Percentiles rank a stretch among this genome's conserved stretches.
These are phyloP conservation scores for Plantago ovata DNA, from an alignment of 257 asterid species.

Conservation along the genomic window DNA sequence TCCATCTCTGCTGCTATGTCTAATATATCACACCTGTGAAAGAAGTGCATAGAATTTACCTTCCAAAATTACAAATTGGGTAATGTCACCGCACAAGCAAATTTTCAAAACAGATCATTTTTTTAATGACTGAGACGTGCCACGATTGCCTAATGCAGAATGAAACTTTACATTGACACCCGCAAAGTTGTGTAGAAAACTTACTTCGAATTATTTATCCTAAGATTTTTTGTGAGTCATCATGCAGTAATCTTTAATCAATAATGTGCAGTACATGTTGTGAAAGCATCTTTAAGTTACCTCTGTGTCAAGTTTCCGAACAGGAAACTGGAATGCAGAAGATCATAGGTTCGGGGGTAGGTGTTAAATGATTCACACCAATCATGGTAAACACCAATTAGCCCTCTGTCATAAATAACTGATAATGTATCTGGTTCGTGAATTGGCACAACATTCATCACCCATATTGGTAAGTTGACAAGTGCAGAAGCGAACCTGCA, in stretches of 20 bases:
- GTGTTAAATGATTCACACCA: constrained; percentile 96
- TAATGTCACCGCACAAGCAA: neutral
- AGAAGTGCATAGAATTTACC: constrained; percentile 5
- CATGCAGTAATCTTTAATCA: too few relatives aligned
- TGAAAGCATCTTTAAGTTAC: constrained; percentile 28
- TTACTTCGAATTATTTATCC: too few relatives aligned
- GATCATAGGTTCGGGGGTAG: constrained; percentile 90
- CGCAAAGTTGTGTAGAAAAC: too few relatives aligned
- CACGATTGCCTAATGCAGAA: too few relatives aligned
- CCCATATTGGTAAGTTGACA: constrained; percentile 61
- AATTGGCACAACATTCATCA: constrained; percentile 82
- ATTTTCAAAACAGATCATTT: neutral
- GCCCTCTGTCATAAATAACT: constrained; percentile 78
- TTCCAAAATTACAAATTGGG: neutral
- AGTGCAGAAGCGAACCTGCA: constrained; percentile 89
- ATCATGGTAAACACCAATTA: constrained; percentile 89
- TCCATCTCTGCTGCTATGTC: constrained; percentile 82
- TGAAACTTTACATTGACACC: too few relatives aligned
- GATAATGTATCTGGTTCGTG: constrained; percentile 69
- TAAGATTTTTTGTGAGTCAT: too few relatives aligned
- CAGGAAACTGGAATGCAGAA: constrained; percentile 84
- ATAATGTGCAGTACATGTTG: neutral
- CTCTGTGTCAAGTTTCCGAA: constrained; percentile 64
- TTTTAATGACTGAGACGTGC: too few relatives aligned
- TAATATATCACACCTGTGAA: constrained; percentile 70